A percentile compares a stretch with the other conserved stretches of the same genome.
These are phyloP conservation scores for Arthroderma sp. DNA, from an alignment of 2,329 filamentous ascomycete species.

Conservation along the genomic window DNA sequence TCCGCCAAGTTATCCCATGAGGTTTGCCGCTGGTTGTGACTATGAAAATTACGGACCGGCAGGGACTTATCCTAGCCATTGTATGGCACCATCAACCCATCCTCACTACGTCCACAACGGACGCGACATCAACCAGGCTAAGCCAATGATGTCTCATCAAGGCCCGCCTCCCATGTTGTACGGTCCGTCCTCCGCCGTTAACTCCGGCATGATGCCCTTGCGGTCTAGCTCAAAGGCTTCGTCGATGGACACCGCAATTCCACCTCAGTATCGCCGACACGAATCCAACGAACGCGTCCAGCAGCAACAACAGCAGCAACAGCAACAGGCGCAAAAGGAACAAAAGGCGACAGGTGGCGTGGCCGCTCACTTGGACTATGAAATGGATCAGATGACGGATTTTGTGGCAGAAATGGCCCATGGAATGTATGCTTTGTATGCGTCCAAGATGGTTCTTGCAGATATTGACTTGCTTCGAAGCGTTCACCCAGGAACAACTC, in stretches of 20 bases:
- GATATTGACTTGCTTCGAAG: slow-evolving; percentile 52
- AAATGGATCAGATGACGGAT: slow-evolving; percentile 91
- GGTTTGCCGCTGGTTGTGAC: slow-evolving; percentile 32
- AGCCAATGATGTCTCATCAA: slow-evolving; percentile 16
- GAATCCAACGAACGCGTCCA: slow-evolving; percentile 12
- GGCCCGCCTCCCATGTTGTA: slow-evolving; percentile 21
- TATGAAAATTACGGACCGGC: slow-evolving; percentile 32
- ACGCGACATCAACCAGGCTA: slow-evolving; percentile 20
- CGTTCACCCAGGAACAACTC: slow-evolving; percentile 47
- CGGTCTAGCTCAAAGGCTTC: slow-evolving; percentile 27
- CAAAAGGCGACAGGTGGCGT: slow-evolving; percentile 69
- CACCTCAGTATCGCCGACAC: slow-evolving; percentile 29
- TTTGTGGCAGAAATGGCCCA: slow-evolving; percentile 85
- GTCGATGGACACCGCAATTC: slow-evolving; percentile 29
- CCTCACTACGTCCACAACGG: slow-evolving; percentile 19
- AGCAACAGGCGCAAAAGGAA: slow-evolving; percentile 36
- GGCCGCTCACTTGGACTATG: slow-evolving; percentile 87
- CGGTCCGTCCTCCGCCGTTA: slow-evolving; percentile 18
- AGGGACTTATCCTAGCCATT: slow-evolving; percentile 23
- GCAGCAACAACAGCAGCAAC: slow-evolving; percentile 15
- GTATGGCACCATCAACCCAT: slow-evolving; percentile 20
- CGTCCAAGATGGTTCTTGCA: slow-evolving; percentile 43
- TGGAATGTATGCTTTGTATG: slow-evolving; percentile 51
- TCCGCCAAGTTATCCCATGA: slow-evolving; percentile 27
- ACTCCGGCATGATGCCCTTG: slow-evolving; percentile 29